These are phyloP conservation scores for Emmonsiellopsis sp. DNA, from an alignment of 2,329 filamentous ascomycete genomes.

Conservation along the genomic window DNA sequence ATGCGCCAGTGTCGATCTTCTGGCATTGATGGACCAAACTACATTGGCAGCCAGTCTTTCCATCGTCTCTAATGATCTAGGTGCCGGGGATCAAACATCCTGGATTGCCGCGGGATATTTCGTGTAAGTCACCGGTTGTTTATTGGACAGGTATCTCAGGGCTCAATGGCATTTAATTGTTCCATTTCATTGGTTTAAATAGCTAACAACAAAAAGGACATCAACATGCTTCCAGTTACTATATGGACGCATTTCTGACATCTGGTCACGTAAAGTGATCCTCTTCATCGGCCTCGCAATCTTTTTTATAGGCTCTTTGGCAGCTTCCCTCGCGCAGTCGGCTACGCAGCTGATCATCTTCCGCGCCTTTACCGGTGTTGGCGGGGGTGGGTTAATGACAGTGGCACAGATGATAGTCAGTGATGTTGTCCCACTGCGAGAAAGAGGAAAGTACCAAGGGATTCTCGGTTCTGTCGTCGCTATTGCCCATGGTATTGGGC, in stretches of 20 bases:
- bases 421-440: constrained; percentile 51
- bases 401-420: constrained; percentile 53
- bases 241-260: constrained; percentile 54
- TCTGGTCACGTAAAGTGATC: constrained; percentile 51
- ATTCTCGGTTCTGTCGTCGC: constrained; percentile 42
- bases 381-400: constrained; percentile 51
- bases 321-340: constrained; percentile 49
- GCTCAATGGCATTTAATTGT: too few relatives aligned
- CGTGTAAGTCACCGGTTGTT: constrained; percentile 43
- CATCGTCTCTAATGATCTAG: constrained; percentile 44
- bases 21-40: constrained; percentile 51
- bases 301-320: constrained; percentile 48
- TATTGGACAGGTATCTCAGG: too few relatives aligned
- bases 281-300: constrained; percentile 46
- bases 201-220: constrained; percentile 61
- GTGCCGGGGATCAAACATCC: constrained; percentile 42
- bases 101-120: constrained; percentile 52
- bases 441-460: constrained; percentile 55
- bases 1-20: constrained; percentile 46
- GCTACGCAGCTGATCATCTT: constrained; percentile 52
- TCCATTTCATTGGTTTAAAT: constrained; percentile 59
- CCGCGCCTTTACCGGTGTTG: constrained; percentile 51
- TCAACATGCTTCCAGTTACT: constrained; percentile 58
- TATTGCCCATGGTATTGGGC: constrained; percentile 46
- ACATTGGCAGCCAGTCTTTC: constrained; percentile 48